Evolutionary conservation across 331 rosid species (phyloP).

Genomic region (Quercus lobata): DNA sequence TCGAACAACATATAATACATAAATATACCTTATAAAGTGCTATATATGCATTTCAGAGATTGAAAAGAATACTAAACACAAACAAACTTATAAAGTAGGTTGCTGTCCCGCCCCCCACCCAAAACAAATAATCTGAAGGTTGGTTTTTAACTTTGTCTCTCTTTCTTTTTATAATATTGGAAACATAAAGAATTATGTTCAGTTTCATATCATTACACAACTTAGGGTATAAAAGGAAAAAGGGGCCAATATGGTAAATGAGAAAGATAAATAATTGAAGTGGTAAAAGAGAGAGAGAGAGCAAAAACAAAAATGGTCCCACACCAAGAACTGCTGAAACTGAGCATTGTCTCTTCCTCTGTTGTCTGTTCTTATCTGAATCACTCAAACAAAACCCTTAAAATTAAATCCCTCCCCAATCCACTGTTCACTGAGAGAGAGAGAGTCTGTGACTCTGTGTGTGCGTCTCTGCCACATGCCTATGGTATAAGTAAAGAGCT

Average conservation of each 20-base stretch:
- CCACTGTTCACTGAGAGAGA: neutral
- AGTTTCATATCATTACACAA: too few relatives aligned
- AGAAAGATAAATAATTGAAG: conserved; percentile 40
- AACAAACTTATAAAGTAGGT: neutral
- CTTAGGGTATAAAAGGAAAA: neutral
- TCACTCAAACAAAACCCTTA: conserved; percentile 8
- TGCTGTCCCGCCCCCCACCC: neutral
- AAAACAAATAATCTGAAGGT: neutral
- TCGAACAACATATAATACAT: too few relatives aligned
- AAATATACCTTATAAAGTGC: too few relatives aligned
- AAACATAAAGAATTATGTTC: neutral
- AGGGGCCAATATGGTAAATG: conserved; percentile 37
- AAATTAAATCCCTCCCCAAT: neutral
- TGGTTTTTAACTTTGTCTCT: too few relatives aligned
- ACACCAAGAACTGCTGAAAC: conserved; percentile 41
- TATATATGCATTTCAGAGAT: too few relatives aligned
- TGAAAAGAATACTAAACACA: too few relatives aligned
- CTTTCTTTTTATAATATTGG: too few relatives aligned
- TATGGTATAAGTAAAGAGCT: conserved; percentile 39
- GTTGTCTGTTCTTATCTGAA: conserved; percentile 56
- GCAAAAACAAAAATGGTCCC: conserved; percentile 42
- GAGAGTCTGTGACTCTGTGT: conserved; percentile 11
- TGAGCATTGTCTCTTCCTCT: conserved; percentile 60
- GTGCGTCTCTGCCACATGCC: conserved; percentile 20
- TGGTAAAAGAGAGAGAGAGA: neutral